These are phyloP conservation scores for Selaginella tamariscina DNA, from an alignment of 75 land plant species.

Conservation along the genomic window DNA sequence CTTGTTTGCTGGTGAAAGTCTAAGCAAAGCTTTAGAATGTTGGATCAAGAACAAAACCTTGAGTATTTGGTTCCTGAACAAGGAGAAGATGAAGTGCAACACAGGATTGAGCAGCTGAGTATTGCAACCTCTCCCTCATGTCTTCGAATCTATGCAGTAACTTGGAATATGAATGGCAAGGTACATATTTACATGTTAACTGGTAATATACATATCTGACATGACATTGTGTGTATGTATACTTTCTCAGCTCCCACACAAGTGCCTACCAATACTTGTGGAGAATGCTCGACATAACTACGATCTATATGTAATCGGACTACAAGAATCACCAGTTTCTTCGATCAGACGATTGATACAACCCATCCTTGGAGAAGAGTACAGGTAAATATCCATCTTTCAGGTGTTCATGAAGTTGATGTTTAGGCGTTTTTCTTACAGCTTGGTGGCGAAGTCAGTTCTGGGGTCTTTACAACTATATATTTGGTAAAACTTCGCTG, in stretches of 20 bases:
- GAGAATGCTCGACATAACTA: conserved; percentile 16
- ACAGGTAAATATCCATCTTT: conserved; percentile 29
- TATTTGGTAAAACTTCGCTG: conserved; percentile 39
- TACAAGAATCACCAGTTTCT: conserved; percentile 60
- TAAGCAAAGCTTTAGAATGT: no score
- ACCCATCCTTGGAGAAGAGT: conserved; percentile 29
- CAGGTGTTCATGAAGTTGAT: not conserved
- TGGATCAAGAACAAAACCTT: no score
- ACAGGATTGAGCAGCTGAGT: no score
- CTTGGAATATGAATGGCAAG: conserved; percentile 93
- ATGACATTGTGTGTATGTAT: not conserved
- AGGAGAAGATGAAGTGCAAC: no score
- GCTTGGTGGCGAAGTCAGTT: conserved; percentile 40
- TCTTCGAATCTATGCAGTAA: conserved; percentile 42
- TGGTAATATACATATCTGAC: not conserved
- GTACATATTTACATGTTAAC: conserved; percentile 20
- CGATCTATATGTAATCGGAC: conserved; percentile 60
- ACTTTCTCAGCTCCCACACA: not conserved
- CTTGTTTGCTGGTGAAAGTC: no score
- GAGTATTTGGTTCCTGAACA: no score
- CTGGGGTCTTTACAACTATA: conserved; percentile 72
- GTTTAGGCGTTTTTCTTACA: conserved; percentile 10
- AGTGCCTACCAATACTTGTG: not conserved
- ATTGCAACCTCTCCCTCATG: not conserved
- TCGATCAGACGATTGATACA: conserved; percentile 25